Base-by-base conservation (phyloP, 1,139 yeast species). In the Blastobotrys proliferans region DNA sequence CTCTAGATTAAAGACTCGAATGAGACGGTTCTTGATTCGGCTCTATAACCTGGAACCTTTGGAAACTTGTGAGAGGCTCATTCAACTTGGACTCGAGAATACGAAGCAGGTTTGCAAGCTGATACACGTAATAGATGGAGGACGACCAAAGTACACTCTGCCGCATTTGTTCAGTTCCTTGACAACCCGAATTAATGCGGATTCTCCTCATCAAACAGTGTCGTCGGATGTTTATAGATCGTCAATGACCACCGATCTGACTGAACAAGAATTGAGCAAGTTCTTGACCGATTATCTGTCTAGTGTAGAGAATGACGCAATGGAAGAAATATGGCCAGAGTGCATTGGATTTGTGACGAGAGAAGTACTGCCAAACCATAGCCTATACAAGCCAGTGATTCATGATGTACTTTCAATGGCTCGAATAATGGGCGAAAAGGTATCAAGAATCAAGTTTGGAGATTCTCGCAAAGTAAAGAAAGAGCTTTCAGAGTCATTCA, bases 121-220 rank as follows among this genome's bases (percentile, higher is more conserved):
- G 3, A 64, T 84, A 21, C 88, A 84, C 60, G 81, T 85, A 8
- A 67, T 92, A 38, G 97, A 90, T 63, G 94, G 94, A 0, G 84
- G 95, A 2, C 76, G 86, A 50, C 83, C 95, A 0, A 86, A 81
- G 47, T 56, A 78, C 3, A 84, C 95, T 0, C 67, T 88, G 17
- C 94, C 95, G 0, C 73, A 75, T 51, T 63, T 87, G 6, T 66
- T 85, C 49, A 71, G 75, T 47, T 72, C 86, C 0, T 68, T 85
- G 19, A 63, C 69, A 13, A 60, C 69, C 31, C 62, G 79, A 33
- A 65, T 69, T 25, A 70, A 72, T 46, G 35, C 32, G 8, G 17
- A 28, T n/a, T 34, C 22, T 4, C 32, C 24, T 3, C 49, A 56
- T 14, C 44, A 61, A 14, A 49, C 52, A 29, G 64, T 65, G 43